Percentiles rank a stretch among this genome's conserved stretches.
Conservation (phyloP, 2,329 filamentous ascomycete species). For the Ambrosiella xylebori region DNA sequence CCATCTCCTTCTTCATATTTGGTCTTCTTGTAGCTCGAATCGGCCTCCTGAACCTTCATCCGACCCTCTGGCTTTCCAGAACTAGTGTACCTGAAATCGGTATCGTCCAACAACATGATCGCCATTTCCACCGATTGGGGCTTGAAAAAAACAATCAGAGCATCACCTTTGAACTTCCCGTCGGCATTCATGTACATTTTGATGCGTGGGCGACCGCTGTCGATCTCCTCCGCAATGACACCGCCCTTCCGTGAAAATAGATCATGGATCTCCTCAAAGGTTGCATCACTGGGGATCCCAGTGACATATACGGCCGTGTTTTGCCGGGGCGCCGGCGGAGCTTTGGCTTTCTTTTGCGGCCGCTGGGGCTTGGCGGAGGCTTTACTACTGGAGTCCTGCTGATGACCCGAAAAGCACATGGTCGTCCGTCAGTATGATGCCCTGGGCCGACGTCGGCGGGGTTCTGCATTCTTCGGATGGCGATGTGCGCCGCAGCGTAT, state of each 20-base stretch:
- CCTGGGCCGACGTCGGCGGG: slow-evolving; percentile 2
- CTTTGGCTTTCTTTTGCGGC: slow-evolving; percentile 29
- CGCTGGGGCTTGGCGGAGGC: slow-evolving; percentile 16
- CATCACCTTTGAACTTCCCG: slow-evolving; percentile 84
- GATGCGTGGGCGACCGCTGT: slow-evolving; percentile 71
- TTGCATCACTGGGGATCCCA: slow-evolving; percentile 64
- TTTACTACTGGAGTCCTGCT: slow-evolving; percentile 3
- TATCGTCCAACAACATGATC: slow-evolving; percentile 64
- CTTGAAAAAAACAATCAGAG: slow-evolving; percentile 85
- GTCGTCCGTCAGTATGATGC: slow-evolving; percentile 11
- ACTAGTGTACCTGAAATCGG: slow-evolving; percentile 52
- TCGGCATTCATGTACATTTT: slow-evolving; percentile 76
- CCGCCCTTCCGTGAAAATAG: slow-evolving; percentile 73
- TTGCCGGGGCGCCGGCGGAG: slow-evolving; percentile 36
- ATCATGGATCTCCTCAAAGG: slow-evolving; percentile 62
- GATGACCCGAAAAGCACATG: slow-evolving; percentile 5
- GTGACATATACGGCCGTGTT: slow-evolving; percentile 92
- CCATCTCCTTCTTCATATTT: slow-evolving; percentile 41
- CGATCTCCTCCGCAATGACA: slow-evolving; percentile 86
- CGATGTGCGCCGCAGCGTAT: neutral
- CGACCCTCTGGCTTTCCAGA: slow-evolving; percentile 38
- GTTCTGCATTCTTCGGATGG: neutral
- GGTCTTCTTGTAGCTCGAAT: slow-evolving; percentile 80
- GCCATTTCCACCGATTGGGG: slow-evolving; percentile 81
- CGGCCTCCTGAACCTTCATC: slow-evolving; percentile 71